phyloP scores from a whole-genome alignment of 2,329 filamentous ascomycete genomes.

The Didymella pinodella region DNA sequence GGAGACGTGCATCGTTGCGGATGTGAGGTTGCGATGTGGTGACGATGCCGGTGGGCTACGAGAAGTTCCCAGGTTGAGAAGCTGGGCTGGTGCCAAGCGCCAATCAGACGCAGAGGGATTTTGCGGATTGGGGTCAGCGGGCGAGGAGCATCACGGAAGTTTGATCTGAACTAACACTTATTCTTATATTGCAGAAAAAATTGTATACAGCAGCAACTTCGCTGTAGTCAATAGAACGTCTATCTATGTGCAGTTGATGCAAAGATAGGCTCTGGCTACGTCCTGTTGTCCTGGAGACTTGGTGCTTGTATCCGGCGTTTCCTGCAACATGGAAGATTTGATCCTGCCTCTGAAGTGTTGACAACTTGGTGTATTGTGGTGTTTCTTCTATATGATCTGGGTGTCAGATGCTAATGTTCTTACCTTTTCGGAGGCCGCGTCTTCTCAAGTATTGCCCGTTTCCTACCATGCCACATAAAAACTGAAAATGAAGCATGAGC shows the following conservation, averaged over 20 bases:
- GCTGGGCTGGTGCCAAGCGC: conserved; percentile 2
- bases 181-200: not conserved
- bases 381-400: not conserved
- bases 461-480: not conserved
- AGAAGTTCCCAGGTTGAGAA: conserved; percentile 5
- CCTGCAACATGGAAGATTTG: not conserved
- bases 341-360: not conserved
- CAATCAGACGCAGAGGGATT: conserved; percentile 34
- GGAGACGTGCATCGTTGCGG: conserved; percentile 20
- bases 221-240: no score
- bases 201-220: no score
- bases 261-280: no score
- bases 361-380: not conserved
- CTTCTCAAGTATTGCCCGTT: not conserved
- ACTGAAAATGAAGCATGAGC: not conserved
- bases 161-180: not conserved
- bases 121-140: conserved; percentile 34
- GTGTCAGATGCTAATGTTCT: conserved; percentile 1
- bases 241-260: no score
- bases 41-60: conserved; percentile 22
- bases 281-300: no score
- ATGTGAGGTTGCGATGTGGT: conserved; percentile 21
- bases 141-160: not conserved
- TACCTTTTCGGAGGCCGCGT: not conserved
- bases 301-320: no score